Evolutionary conservation across 257 asterid species (phyloP).

Genomic region (Nicotiana knightiana): DNA sequence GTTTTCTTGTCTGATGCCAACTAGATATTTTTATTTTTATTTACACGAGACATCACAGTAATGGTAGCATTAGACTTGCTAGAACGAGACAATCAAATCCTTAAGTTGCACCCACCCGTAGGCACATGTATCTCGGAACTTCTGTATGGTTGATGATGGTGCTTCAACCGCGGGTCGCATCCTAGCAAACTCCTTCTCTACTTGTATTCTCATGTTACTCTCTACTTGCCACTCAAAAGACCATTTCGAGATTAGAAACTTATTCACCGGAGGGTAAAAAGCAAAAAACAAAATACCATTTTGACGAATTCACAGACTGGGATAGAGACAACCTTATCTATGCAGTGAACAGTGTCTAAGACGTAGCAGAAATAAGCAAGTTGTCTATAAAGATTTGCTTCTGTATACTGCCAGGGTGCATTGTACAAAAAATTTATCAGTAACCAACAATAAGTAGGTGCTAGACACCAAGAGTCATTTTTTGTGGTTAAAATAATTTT

Average conservation of each 20-base stretch:
- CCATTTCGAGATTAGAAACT: neutral
- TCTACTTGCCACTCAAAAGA: slow-evolving; percentile 46
- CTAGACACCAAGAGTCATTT: neutral
- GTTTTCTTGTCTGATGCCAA: neutral
- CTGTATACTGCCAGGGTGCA: slow-evolving; percentile 56
- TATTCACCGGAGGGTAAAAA: neutral
- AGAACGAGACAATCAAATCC: slow-evolving; percentile 46
- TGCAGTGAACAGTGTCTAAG: slow-evolving; percentile 69
- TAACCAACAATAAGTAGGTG: neutral
- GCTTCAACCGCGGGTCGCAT: slow-evolving; percentile 57
- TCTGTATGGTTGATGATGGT: slow-evolving; percentile 62
- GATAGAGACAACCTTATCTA: slow-evolving; percentile 49
- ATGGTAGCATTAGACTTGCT: neutral
- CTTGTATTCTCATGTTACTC: slow-evolving; percentile 33
- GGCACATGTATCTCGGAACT: slow-evolving; percentile 68
- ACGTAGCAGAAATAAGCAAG: slow-evolving; percentile 70
- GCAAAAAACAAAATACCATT: too few species aligned
- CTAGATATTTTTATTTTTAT: neutral
- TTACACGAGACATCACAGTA: neutral
- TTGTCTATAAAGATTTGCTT: slow-evolving; percentile 84
- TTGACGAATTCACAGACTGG: neutral
- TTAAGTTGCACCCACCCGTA: slow-evolving; percentile 82
- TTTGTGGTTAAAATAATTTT: neutral
- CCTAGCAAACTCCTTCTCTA: slow-evolving; percentile 59
- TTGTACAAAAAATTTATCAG: slow-evolving; percentile 14